Conservation (phyloP, 352 stramenopile species). For the Phytophthora vignae region DNA sequence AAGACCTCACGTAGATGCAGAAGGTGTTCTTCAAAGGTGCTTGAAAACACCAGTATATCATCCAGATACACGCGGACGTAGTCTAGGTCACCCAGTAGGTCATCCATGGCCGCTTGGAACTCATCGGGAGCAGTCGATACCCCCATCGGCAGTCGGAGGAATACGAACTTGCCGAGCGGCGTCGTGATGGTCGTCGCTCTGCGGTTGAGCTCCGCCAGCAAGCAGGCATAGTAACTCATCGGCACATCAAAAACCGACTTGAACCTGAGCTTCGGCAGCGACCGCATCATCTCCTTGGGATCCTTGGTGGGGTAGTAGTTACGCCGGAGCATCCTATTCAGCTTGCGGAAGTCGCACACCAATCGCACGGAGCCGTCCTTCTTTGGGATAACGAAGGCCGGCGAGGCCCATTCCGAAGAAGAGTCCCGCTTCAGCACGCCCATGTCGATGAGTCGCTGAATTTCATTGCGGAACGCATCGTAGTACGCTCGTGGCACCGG, state of each 20-base stretch:
- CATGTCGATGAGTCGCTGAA: slow-evolving; percentile 7
- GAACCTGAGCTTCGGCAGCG: not conserved
- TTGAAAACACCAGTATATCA: slow-evolving; percentile 10
- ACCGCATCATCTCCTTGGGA: not conserved
- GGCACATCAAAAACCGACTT: not conserved
- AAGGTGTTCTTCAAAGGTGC: slow-evolving; percentile 1
- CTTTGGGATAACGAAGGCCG: too few species aligned
- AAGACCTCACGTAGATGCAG: slow-evolving; percentile 4
- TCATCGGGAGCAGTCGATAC: slow-evolving; percentile 7
- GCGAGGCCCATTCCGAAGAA: not conserved
- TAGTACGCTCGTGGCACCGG: not conserved
- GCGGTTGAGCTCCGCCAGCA: not conserved
- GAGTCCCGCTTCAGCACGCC: slow-evolving; percentile 5
- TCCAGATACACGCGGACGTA: slow-evolving; percentile 17
- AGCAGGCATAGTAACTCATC: not conserved
- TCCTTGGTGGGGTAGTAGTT: not conserved
- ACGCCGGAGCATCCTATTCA: slow-evolving; percentile 7
- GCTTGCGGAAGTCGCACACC: slow-evolving; percentile 5
- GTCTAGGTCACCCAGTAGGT: slow-evolving; percentile 1
- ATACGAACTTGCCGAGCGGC: not conserved
- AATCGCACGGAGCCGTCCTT: slow-evolving; percentile 5
- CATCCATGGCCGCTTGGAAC: slow-evolving; percentile 9
- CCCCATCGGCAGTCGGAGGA: slow-evolving; percentile 5
- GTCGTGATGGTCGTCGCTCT: not conserved
- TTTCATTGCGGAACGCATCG: not conserved